Conservation (phyloP, 2,329 filamentous ascomycete species). For the Alternaria arborescens region DNA sequence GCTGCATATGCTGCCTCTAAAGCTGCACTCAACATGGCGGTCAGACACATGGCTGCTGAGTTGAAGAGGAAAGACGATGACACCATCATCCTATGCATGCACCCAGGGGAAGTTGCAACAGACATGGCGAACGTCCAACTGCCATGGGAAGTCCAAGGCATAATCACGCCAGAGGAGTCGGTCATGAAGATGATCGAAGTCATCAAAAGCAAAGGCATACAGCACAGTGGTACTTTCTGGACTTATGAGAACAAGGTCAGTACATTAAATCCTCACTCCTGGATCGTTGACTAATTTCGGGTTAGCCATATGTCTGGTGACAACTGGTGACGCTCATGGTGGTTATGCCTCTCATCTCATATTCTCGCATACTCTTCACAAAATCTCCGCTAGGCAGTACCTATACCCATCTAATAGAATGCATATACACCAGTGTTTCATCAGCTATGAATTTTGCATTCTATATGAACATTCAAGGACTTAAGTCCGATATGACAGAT, state of each 20-base stretch:
- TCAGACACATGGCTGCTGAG: conserved; percentile 65
- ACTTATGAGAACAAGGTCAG: conserved; percentile 63
- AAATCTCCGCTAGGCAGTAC: conserved; percentile 22
- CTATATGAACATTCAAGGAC: background rate
- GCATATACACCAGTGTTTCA: conserved; percentile 9
- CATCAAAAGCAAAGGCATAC: conserved; percentile 58
- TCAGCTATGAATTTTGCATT: background rate
- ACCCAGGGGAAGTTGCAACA: conserved; percentile 66
- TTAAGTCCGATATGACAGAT: background rate
- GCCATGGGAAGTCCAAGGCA: conserved; percentile 62
- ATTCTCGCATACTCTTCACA: conserved; percentile 1
- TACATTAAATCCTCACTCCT: background rate
- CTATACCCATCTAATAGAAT: conserved; percentile 30
- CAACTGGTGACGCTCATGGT: background rate
- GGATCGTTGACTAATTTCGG: conserved; percentile 6
- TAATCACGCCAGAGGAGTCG: conserved; percentile 61
- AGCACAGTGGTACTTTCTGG: conserved; percentile 65
- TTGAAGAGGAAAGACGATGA: conserved; percentile 59
- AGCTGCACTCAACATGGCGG: conserved; percentile 65
- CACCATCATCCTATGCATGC: conserved; percentile 63
- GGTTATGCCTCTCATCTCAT: conserved; percentile 1
- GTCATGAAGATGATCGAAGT: conserved; percentile 61
- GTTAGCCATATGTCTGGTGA: conserved; percentile 45
- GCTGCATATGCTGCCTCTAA: conserved; percentile 67
- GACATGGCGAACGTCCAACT: conserved; percentile 64